Base-by-base conservation (phyloP, 345 rosid genomes). In the Noccaea caerulescens region DNA sequence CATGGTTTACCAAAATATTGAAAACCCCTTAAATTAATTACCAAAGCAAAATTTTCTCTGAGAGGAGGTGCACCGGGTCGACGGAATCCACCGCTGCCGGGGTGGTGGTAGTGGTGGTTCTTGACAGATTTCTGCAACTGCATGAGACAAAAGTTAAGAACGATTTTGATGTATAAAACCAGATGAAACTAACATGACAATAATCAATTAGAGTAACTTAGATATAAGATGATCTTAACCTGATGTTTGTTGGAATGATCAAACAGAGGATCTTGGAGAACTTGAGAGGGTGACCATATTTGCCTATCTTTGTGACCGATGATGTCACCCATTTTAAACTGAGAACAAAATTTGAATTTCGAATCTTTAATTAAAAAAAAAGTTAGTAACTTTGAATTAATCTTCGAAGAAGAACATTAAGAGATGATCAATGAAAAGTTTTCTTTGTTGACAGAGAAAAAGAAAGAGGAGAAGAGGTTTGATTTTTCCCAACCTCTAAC, bases 401-500 rank as follows among this genome's bases (percentile, higher is more conserved):
- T 27, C 58, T 56, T 38, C 1, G 7, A 72, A 65, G 77, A 66
- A 51, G 76, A 72, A 54, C n/a, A 58, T 43, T 25, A 42, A 58
- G 69, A 54, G 58, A 61, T 0, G 32, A 39, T 16, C 75, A 71
- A 50, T 10, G 66, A 1, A 7, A 58, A 18, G 10, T 14, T 51
- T 71, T 30, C 14, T 32, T 51, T 61, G 60, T 37, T 63, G 39
- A 63, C 23, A 52, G 68, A 47, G 32, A 57, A 71, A 50, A 32
- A 41, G 14, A 47, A 50, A 73, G 58, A 60, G 14, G 66, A 18
- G 50, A 61, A 63, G 68, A 69, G 64, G 80, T 56, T 33, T 78
- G 73, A 65, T 68, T 45, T 27, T 9, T 57, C 72, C 91, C 89
- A 83, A 82, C 93, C 80, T 82, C 83, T 63, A 73, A 92, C 96